These are phyloP conservation scores for Digitaria exilis DNA, from an alignment of 202 grass and related monocot genomes.

Conservation along the genomic window DNA sequence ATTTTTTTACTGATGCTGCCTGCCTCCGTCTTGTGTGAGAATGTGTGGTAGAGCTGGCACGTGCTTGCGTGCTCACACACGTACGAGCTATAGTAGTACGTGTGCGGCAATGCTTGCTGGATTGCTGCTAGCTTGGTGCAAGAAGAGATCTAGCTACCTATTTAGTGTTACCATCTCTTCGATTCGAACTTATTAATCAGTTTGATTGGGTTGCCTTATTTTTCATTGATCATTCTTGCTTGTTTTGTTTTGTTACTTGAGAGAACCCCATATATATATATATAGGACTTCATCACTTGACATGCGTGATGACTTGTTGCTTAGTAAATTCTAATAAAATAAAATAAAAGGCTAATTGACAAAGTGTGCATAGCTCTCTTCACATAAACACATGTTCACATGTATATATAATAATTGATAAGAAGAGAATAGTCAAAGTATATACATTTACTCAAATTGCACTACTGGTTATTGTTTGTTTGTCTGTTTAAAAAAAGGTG, in stretches of 20 bases:
- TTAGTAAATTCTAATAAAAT: too few relatives aligned
- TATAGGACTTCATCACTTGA: too few relatives aligned
- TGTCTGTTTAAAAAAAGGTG: too few relatives aligned
- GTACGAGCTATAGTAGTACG: background rate
- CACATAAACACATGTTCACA: background rate
- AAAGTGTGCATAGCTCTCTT: too few relatives aligned
- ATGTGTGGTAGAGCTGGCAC: slow-evolving; percentile 26
- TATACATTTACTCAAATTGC: background rate
- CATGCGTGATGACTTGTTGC: too few relatives aligned
- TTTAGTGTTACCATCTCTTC: slow-evolving; percentile 34
- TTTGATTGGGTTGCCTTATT: too few relatives aligned
- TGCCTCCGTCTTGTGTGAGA: slow-evolving; percentile 52
- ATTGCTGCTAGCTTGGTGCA: slow-evolving; percentile 33
- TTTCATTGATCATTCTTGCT: too few relatives aligned
- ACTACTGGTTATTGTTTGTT: background rate
- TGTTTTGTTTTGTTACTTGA: too few relatives aligned
- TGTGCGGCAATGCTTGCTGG: slow-evolving; percentile 8
- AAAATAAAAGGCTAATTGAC: too few relatives aligned
- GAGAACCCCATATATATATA: too few relatives aligned
- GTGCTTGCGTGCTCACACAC: slow-evolving; percentile 34
- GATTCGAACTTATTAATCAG: slow-evolving; percentile 1
- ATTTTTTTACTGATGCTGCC: slow-evolving; percentile 53
- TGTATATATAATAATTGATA: background rate
- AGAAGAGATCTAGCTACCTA: slow-evolving; percentile 10
- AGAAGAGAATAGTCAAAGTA: background rate